Base-by-base conservation (phyloP, 805 yeast genomes). In the Lachancea kluyveri region DNA sequence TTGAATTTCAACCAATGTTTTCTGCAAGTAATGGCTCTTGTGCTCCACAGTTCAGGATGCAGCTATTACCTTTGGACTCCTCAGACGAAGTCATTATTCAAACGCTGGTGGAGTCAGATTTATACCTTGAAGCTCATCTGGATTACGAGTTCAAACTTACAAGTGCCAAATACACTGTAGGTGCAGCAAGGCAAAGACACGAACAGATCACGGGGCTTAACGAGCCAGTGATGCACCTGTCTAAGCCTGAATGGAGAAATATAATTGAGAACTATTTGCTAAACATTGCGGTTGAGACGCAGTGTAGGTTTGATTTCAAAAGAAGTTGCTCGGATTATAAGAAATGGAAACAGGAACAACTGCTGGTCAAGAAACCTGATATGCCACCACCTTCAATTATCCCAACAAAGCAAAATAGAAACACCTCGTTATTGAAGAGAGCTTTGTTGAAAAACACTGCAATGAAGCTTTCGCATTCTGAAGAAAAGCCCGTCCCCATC, bases 221-320 rank as follows among this genome's bases (percentile, higher is more conserved):
- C 30, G 57, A 52, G 19, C 41, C 45, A 11, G 40, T 55, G 11
- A 47, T 63, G 58, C 45, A 48, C 12, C 48, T 72, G n/a, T 59
- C 70, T 5, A 65, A 69, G 40, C 71, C 74, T 16, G 83, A 80
- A 51, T 79, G 87, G 85, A 62, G 88, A 43, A 77, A 79, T 46
- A 69, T 81, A 17, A 76, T 81, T 37, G 90, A 81, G 42, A 80
- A 79, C 54, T 81, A 72, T 46, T 45, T 77, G 21, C 54, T 79
- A 21, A 77, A 75, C 47, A 60, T 79, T 18, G 83, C 75, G 4
- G 79, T 79, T 28, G 86, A 79, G 44, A 74, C 78, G 10, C 86
- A 81, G 50, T 77, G 86, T 44, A 66, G 85, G 13, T 59, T 62
- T 21, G 86, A 81, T 46, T 81, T 75, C 50, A 74, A 74, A 45